Evolutionary conservation across 1,139 yeast genomes (phyloP).

Genomic region (Debaryomyces nepalensis): DNA sequence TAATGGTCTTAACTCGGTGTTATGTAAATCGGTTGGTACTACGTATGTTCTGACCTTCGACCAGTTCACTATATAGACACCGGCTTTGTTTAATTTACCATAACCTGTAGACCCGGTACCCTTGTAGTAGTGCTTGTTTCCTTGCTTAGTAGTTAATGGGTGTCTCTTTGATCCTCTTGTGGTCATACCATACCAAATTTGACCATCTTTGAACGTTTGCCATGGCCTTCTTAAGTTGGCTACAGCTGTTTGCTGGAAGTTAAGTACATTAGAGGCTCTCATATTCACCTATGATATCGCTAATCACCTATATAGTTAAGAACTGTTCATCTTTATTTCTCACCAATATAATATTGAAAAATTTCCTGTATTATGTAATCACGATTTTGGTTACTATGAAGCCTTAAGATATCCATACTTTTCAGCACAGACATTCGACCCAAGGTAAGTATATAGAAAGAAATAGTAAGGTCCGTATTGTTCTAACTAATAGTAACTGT

Average conservation of each 20-base stretch:
- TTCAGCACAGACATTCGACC: neutral
- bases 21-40: conserved; percentile 62
- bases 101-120: conserved; percentile 96
- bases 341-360: conserved; percentile 5
- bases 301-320: neutral
- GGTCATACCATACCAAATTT: conserved; percentile 76
- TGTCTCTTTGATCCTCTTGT: conserved; percentile 85
- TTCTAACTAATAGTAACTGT: too few relatives aligned
- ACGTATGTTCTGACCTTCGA: conserved; percentile 87
- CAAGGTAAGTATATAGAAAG: neutral
- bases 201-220: conserved; percentile 84
- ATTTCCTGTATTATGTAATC: conserved; percentile 13
- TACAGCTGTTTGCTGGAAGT: conserved; percentile 58
- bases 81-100: conserved; percentile 76
- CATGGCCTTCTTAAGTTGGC: conserved; percentile 78
- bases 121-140: conserved; percentile 90
- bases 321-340: conserved; percentile 1
- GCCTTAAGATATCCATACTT: neutral
- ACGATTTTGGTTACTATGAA: neutral
- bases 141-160: conserved; percentile 88
- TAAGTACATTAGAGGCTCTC: conserved; percentile 57
- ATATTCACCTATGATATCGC: conserved; percentile 29
- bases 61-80: conserved; percentile 82
- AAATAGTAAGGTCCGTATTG: too few relatives aligned
- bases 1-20: conserved; percentile 65